Evolutionary conservation across 208 protist species (phyloP).

Genomic region (Naegleria gruberi): DNA sequence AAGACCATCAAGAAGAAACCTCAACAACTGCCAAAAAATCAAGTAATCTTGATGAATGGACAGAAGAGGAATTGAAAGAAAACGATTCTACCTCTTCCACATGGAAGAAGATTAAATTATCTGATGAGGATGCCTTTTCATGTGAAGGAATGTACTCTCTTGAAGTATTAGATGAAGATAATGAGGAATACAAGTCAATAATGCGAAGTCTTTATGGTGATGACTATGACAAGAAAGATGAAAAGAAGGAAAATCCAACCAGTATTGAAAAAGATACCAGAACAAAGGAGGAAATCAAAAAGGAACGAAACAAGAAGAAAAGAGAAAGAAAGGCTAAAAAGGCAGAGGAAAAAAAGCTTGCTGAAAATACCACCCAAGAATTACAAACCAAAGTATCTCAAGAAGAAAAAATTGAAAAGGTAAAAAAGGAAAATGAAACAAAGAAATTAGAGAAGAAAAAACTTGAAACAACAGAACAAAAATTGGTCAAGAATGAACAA

Average conservation of each 20-base stretch:
- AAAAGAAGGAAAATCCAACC: background rate
- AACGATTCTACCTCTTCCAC: background rate
- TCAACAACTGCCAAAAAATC: background rate
- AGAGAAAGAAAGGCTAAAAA: background rate
- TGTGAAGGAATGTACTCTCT: background rate
- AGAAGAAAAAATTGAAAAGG: constrained; percentile 38
- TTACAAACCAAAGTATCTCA: constrained; percentile 5
- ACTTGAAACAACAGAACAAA: background rate
- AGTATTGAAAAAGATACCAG: background rate
- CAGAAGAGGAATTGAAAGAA: background rate
- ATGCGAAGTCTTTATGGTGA: background rate
- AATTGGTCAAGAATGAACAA: constrained; percentile 27
- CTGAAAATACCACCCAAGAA: background rate
- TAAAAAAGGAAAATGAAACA: constrained; percentile 17
- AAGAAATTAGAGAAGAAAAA: constrained; percentile 28
- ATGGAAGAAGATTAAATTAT: background rate
- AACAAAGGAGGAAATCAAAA: background rate
- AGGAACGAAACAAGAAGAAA: background rate
- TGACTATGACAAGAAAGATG: background rate
- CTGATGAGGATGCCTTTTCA: background rate
- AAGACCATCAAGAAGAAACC: background rate
- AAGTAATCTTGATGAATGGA: background rate
- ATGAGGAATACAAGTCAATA: background rate
- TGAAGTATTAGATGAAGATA: background rate
- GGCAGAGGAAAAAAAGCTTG: background rate